Percentiles rank a stretch among this genome's conserved stretches.
phyloP scores from a whole-genome alignment of 2,329 filamentous ascomycete genomes.

The Paecilomyces formosus region DNA sequence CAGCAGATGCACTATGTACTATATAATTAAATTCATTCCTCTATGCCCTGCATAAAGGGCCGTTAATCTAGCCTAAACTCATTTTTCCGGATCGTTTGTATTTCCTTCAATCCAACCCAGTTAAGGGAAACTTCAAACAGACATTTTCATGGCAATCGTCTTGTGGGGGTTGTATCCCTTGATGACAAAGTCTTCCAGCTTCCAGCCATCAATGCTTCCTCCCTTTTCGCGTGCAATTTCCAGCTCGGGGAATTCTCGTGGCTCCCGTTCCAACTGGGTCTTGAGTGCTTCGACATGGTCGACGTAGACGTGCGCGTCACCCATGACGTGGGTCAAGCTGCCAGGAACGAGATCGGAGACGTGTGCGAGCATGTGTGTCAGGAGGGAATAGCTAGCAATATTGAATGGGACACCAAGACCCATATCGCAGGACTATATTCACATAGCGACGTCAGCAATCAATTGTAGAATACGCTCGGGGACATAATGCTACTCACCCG shows the following conservation, averaged over 20 bases:
- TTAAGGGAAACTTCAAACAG: conserved; percentile 51
- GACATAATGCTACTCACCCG: conserved; percentile 31
- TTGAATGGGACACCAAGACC: conserved; percentile 96
- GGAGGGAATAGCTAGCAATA: conserved; percentile 85
- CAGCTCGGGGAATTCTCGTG: conserved; percentile 70
- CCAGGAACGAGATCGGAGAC: conserved; percentile 79
- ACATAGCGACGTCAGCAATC: background rate
- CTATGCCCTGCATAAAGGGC: background rate
- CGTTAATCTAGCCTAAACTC: background rate
- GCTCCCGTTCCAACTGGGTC: conserved; percentile 71
- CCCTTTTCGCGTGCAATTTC: conserved; percentile 61
- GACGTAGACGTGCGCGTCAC: conserved; percentile 92
- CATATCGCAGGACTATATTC: conserved; percentile 73
- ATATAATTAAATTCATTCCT: background rate
- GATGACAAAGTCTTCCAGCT: conserved; percentile 77
- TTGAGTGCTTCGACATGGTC: conserved; percentile 87
- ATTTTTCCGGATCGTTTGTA: background rate
- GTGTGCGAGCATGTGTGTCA: conserved; percentile 92
- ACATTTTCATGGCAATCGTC: conserved; percentile 97
- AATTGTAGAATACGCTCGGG: background rate
- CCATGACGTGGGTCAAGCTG: conserved; percentile 89
- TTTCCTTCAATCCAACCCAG: background rate
- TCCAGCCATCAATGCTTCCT: conserved; percentile 84
- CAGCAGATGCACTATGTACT: too few species aligned
- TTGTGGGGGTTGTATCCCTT: conserved; percentile 87